Conservation (phyloP, 2,329 filamentous ascomycete genomes). For the Berkeleyomyces basicola region DNA sequence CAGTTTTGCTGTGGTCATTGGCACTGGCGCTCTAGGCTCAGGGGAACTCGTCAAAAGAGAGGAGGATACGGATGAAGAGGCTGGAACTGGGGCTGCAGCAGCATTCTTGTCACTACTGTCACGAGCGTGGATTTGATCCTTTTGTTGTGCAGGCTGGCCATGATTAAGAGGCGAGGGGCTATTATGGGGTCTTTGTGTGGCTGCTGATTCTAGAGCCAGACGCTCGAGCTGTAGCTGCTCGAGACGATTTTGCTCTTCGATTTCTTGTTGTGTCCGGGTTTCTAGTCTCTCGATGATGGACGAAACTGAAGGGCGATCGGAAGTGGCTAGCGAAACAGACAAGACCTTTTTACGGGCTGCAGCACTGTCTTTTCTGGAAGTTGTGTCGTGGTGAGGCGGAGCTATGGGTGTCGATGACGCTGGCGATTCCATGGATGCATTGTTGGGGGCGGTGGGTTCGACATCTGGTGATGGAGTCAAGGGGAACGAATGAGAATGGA, state of each 20-base stretch:
- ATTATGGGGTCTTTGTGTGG: background rate
- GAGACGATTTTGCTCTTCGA: slow-evolving; percentile 9
- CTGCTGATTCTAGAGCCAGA: background rate
- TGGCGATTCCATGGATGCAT: background rate
- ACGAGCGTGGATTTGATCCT: background rate
- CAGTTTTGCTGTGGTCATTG: background rate
- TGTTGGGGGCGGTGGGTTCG: background rate
- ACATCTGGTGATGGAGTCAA: slow-evolving; percentile 11
- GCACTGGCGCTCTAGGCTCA: background rate
- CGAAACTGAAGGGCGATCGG: slow-evolving; percentile 7
- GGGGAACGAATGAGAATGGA: slow-evolving; percentile 8
- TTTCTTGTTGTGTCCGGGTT: slow-evolving; percentile 9
- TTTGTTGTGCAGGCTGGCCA: background rate
- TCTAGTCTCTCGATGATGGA: slow-evolving; percentile 10
- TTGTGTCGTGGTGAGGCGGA: background rate
- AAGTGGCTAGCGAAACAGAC: slow-evolving; percentile 6
- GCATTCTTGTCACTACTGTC: background rate
- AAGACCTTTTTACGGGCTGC: slow-evolving; percentile 10
- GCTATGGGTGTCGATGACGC: background rate
- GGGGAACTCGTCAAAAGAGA: background rate
- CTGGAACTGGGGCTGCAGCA: background rate
- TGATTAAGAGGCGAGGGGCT: background rate
- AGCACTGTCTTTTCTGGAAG: background rate
- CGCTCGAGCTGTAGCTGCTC: slow-evolving; percentile 7
- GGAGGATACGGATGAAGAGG: background rate